Conservation (phyloP, 2,329 filamentous ascomycete genomes). For the Neofusicoccum cordaticola region DNA sequence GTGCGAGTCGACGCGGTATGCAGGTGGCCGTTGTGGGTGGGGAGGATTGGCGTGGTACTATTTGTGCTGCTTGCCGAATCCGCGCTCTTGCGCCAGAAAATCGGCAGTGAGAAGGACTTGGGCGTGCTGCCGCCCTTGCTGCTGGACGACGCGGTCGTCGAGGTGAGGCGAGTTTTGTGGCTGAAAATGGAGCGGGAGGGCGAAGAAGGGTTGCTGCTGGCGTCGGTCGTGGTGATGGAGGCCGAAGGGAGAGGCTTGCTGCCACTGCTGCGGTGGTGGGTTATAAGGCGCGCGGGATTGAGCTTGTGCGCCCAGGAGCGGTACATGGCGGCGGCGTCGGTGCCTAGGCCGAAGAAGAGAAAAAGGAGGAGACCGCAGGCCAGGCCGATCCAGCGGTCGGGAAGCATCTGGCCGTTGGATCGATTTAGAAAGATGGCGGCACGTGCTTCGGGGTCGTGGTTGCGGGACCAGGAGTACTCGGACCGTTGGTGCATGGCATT, state of each 20-base stretch:
- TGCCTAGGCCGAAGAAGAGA: constrained; percentile 63
- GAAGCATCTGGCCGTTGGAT: constrained; percentile 41
- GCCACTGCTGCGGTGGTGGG: not conserved
- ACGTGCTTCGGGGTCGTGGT: constrained; percentile 53
- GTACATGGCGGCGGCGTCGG: constrained; percentile 59
- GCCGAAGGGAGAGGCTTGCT: not conserved
- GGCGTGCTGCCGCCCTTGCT: not conserved
- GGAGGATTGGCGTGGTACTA: not conserved
- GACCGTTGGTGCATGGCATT: constrained; percentile 21
- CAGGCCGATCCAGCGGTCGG: constrained; percentile 59
- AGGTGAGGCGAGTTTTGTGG: not conserved
- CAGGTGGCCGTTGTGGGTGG: not conserved
- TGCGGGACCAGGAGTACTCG: constrained; percentile 50
- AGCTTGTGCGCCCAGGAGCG: constrained; percentile 42
- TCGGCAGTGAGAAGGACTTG: not conserved
- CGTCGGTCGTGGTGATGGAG: not conserved
- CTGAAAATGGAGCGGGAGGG: not conserved
- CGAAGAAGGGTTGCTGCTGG: not conserved
- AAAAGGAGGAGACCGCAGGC: constrained; percentile 56
- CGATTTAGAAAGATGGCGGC: constrained; percentile 29
- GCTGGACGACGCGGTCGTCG: not conserved
- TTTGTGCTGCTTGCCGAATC: not conserved
- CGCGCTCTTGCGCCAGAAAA: not conserved
- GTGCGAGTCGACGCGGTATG: too few relatives aligned
- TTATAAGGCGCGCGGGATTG: constrained; percentile 30